Evolutionary conservation across 2,329 filamentous ascomycete genomes (phyloP).

Genomic region (Alternaria consortialis): DNA sequence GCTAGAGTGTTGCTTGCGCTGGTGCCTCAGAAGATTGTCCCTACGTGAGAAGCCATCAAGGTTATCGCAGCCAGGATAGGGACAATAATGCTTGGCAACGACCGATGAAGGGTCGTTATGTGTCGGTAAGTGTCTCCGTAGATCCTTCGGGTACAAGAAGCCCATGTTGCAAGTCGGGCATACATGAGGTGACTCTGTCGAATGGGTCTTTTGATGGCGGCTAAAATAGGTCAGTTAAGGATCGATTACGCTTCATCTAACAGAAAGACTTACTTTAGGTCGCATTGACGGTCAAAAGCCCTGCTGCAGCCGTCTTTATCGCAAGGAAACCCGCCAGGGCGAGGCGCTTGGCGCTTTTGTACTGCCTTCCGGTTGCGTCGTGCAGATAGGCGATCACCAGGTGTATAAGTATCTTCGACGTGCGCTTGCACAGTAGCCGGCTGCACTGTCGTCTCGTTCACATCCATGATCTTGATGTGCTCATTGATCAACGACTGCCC

Average conservation of each 20-base stretch:
- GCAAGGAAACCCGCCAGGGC: constrained; percentile 40
- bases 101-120: constrained; percentile 32
- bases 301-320: constrained; percentile 30
- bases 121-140: constrained; percentile 39
- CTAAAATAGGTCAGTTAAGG: constrained; percentile 28
- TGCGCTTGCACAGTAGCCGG: constrained; percentile 37
- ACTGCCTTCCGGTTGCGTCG: constrained; percentile 11
- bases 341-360: constrained; percentile 37
- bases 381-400: constrained; percentile 36
- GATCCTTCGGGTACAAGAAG: constrained; percentile 50
- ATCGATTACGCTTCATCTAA: neutral
- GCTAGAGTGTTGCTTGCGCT: constrained; percentile 39
- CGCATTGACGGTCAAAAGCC: constrained; percentile 44
- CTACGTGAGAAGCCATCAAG: constrained; percentile 45
- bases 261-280: constrained; percentile 43
- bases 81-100: constrained; percentile 31
- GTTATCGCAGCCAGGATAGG: constrained; percentile 37
- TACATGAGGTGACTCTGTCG: constrained; percentile 42
- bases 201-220: constrained; percentile 47
- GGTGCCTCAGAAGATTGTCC: constrained; percentile 48
- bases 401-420: constrained; percentile 41
- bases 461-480: constrained; percentile 27
- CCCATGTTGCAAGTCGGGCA: constrained; percentile 41
- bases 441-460: constrained; percentile 40
- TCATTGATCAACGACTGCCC: constrained; percentile 20